Conservation (phyloP, 164 flowering plant genomes). For the Chloranthus sessilifolius region DNA sequence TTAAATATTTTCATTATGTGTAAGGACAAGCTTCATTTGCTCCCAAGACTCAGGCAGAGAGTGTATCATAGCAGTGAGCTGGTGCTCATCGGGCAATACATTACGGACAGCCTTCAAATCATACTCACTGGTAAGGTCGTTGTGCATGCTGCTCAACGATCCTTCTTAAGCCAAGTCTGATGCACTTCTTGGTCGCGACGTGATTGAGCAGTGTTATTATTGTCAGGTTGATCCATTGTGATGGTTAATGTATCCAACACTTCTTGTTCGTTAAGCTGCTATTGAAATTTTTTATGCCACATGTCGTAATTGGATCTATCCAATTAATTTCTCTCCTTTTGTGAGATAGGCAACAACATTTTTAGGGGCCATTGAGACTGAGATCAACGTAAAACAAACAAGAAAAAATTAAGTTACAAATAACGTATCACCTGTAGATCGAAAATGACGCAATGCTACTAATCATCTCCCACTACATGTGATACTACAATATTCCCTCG, state of each 20-base stretch:
- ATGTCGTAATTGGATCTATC: constrained; percentile 1
- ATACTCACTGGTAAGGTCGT: background rate
- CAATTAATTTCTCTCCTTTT: constrained; percentile 1
- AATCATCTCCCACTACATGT: too few species aligned
- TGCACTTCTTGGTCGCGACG: background rate
- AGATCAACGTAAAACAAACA: too few species aligned
- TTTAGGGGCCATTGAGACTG: background rate
- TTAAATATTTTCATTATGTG: constrained; percentile 11
- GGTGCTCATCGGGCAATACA: constrained; percentile 4
- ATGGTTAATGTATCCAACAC: background rate
- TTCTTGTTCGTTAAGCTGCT: background rate
- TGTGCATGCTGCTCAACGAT: background rate
- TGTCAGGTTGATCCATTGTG: background rate
- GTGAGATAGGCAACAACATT: constrained; percentile 1
- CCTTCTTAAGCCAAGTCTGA: background rate
- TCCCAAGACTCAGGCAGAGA: constrained; percentile 1
- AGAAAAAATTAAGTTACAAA: too few species aligned
- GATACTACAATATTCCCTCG: too few species aligned
- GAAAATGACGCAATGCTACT: too few species aligned
- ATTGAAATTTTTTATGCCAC: constrained; percentile 7
- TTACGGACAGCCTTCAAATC: background rate
- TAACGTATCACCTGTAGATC: too few species aligned
- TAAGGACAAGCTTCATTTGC: background rate
- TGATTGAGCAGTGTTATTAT: background rate
- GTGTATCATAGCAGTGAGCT: background rate